Evolutionary conservation across 192 early-diverging fungal genomes (phyloP), one percentile per base, ranked within the genome.

Genomic region (Coemansia sp.): DNA sequence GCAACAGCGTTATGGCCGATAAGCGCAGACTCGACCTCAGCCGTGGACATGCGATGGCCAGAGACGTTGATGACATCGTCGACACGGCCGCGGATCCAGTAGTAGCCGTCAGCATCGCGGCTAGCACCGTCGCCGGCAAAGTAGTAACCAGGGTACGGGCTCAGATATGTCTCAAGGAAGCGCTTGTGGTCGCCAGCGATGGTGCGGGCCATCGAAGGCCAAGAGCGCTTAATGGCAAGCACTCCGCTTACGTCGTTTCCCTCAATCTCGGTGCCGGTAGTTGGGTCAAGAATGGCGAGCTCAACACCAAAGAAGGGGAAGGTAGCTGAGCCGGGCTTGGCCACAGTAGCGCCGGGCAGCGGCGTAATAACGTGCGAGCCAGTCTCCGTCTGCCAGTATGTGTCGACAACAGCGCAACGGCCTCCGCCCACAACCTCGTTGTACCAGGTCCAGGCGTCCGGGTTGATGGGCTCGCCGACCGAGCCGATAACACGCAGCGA

Each of bases 381-480:
- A 2, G 96, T 96, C 85, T 98, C 96, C 7, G 90, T 93, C 72
- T 91, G 89, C 90, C 91, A 93, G 89, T 97, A 98, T 9, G 96
- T 98, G 86, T 98, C 96, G 29, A 98, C 95, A 21, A 98, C 88
- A n/a, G 93, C 88, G 83, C 95, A 96, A 37, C 87, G 87, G 17
- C 88, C 85, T 62, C 91, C 87, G 34, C 95, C 95, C 35, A 98
- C 93, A 27, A 93, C 88, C 61, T 93, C 87, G 86, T 94, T 86
- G 85, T 98, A 98, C 96, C 96, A 98, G 68, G 88, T 84, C 96
- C 96, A 98, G 19, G 96, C 95, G 69, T 97, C 94, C 44, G 95
- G 94, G 78, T 97, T 95, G 83, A 98, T 98, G 57, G 96, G 96
- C 80, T 98, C 96, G 61, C 96, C 96, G 13, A 98, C 96, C 17